These are phyloP conservation scores for Chalaropsis ovoidea DNA, from an alignment of 2,329 filamentous ascomycete species.

Conservation along the genomic window DNA sequence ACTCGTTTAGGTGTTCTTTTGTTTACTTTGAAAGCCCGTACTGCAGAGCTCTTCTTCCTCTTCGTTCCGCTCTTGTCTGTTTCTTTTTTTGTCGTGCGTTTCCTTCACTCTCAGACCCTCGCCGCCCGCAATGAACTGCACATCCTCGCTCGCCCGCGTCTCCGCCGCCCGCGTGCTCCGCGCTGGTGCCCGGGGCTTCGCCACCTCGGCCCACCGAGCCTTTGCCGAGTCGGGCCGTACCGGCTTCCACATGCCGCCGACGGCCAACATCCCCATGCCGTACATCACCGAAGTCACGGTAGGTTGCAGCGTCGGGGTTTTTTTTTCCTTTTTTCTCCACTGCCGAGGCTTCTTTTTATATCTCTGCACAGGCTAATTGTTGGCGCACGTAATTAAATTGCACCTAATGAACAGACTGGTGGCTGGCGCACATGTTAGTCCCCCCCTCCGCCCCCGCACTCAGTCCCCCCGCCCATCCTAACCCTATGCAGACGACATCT, in stretches of 20 bases:
- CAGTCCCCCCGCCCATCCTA: background rate
- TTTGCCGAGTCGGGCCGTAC: constrained; percentile 25
- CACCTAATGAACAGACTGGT: constrained; percentile 45
- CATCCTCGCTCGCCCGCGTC: background rate
- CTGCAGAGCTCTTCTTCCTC: background rate
- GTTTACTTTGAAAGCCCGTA: background rate
- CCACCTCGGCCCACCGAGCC: background rate
- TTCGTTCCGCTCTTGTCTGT: background rate
- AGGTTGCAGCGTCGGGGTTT: constrained; percentile 27
- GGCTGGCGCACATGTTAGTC: constrained; percentile 67
- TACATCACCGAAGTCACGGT: constrained; percentile 50
- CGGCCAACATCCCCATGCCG: constrained; percentile 45
- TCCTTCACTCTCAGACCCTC: too few relatives aligned
- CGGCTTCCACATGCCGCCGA: constrained; percentile 29
- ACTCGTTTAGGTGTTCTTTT: background rate
- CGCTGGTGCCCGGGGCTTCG: background rate
- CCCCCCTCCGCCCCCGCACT: constrained; percentile 27
- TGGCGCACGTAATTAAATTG: constrained; percentile 29
- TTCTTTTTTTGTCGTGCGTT: background rate
- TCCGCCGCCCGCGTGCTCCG: background rate
- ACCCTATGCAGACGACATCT: constrained; percentile 49
- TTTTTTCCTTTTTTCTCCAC: background rate
- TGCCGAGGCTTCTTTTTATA: background rate
- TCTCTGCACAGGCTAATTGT: background rate
- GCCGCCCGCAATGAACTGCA: background rate